A percentile compares a stretch with the other conserved stretches of the same genome.
phyloP scores from a whole-genome alignment of 805 yeast species.

The Teunomyces funiuensis region DNA sequence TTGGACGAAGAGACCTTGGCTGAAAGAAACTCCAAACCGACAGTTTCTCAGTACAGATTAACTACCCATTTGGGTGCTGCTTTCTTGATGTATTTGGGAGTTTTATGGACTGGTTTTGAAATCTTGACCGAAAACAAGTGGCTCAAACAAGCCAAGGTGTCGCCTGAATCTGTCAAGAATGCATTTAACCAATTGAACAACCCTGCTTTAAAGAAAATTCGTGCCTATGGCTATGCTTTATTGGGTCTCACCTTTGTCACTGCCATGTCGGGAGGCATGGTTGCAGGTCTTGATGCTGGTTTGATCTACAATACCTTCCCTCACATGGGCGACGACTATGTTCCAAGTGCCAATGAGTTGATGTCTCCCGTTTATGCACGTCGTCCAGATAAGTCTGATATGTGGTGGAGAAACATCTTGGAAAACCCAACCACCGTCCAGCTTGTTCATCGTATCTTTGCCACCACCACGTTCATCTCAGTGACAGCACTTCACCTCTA shows the following conservation, averaged over 20 bases:
- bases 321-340: constrained; percentile 83
- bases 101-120: constrained; percentile 87
- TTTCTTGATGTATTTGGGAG: constrained; percentile 80
- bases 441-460: constrained; percentile 82
- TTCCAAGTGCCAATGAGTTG: constrained; percentile 77
- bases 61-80: constrained; percentile 96
- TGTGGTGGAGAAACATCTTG: constrained; percentile 87
- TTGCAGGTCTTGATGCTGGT: constrained; percentile 98
- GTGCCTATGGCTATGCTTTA: constrained; percentile 55
- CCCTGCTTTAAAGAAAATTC: constrained; percentile 57
- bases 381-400: constrained; percentile 63
- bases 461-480: constrained; percentile 74
- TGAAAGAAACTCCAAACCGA: constrained; percentile 88
- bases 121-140: constrained; percentile 72
- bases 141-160: constrained; percentile 41
- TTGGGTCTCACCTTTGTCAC: constrained; percentile 76
- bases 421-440: constrained; percentile 98
- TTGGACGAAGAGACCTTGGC: constrained; percentile 75
- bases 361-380: constrained; percentile 74
- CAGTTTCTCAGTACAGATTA: constrained; percentile 92
- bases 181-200: constrained; percentile 59
- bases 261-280: constrained; percentile 97
- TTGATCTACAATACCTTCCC: constrained; percentile 95
- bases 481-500: constrained; percentile 71
- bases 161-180: constrained; percentile 58